Percentiles rank a stretch among this genome's conserved stretches.
These are phyloP conservation scores for Pinus albicaulis DNA, from an alignment of 75 land plant species.

Conservation along the genomic window DNA sequence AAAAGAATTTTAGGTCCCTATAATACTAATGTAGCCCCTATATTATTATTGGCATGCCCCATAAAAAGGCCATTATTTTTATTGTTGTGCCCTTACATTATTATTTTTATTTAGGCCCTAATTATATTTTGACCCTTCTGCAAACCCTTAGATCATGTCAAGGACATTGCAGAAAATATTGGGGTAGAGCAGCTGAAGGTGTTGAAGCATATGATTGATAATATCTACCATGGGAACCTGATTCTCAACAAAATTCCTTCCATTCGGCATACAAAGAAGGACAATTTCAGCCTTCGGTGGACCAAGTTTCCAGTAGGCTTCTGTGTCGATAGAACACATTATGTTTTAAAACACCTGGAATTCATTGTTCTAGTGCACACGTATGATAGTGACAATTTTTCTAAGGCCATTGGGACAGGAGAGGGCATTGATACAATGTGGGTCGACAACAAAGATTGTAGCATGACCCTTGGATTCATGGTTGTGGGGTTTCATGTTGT, in stretches of 20 bases:
- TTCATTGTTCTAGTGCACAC: slow-evolving; percentile 54
- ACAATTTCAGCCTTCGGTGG: slow-evolving; percentile 32
- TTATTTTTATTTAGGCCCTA: too few species aligned
- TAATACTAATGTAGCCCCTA: too few species aligned
- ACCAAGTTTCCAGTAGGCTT: slow-evolving; percentile 55
- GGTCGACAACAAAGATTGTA: too few species aligned
- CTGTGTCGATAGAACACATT: slow-evolving; percentile 25
- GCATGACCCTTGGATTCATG: slow-evolving; percentile 25
- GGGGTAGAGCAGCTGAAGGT: too few species aligned
- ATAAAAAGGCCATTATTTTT: too few species aligned
- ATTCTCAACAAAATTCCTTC: slow-evolving; percentile 38
- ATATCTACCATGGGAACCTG: too few species aligned
- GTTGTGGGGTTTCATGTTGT: slow-evolving; percentile 66
- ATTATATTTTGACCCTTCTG: too few species aligned
- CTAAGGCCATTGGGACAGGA: slow-evolving; percentile 51
- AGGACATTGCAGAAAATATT: slow-evolving; percentile 13
- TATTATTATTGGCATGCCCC: too few species aligned
- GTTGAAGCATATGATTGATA: too few species aligned
- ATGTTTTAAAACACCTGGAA: slow-evolving; percentile 55
- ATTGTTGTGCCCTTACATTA: too few species aligned
- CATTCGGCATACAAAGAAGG: slow-evolving; percentile 40
- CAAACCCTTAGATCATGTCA: slow-evolving; percentile 27
- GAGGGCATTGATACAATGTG: slow-evolving; percentile 28
- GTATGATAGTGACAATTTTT: slow-evolving; percentile 41
- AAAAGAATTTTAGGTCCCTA: too few species aligned